Percentiles rank a stretch among this genome's conserved stretches.
phyloP scores from a whole-genome alignment of 805 yeast species.

The Kluyveromyces siamensis region DNA sequence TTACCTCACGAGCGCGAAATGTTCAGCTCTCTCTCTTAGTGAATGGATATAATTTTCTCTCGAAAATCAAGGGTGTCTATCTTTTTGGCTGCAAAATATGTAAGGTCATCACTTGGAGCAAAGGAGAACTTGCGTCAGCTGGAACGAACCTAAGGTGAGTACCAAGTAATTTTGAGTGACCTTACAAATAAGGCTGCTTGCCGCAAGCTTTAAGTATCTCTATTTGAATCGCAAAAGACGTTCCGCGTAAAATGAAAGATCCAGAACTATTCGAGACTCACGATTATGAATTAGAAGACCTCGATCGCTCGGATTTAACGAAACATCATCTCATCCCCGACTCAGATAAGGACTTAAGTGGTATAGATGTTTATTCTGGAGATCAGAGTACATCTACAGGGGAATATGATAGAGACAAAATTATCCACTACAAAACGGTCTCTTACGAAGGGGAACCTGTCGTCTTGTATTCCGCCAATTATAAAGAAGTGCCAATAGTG shows the following conservation, averaged over 20 bases:
- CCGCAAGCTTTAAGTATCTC: not conserved
- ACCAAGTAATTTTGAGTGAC: too few relatives aligned
- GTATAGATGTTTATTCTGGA: not conserved
- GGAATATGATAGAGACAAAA: not conserved
- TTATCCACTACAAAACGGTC: constrained; percentile 6
- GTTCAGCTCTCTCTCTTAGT: not conserved
- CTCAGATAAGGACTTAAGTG: not conserved
- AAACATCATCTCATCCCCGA: not conserved
- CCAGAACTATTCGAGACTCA: not conserved
- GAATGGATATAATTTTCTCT: not conserved
- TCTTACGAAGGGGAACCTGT: constrained; percentile 21
- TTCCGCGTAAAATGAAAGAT: not conserved
- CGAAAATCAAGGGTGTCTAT: not conserved
- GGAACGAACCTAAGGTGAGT: not conserved
- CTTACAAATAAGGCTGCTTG: too few relatives aligned
- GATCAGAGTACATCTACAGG: not conserved
- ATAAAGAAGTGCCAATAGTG: constrained; percentile 18
- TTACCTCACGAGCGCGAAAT: too few relatives aligned
- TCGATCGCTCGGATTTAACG: not conserved
- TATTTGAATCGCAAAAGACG: not conserved
- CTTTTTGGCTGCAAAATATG: not conserved
- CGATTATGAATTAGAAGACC: not conserved
- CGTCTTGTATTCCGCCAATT: constrained; percentile 21
- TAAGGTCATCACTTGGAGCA: not conserved
- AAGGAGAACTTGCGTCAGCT: not conserved